These are phyloP conservation scores for Phanerodontia chrysosporium DNA, from an alignment of 768 basidiomycete genomes.

Conservation along the genomic window DNA sequence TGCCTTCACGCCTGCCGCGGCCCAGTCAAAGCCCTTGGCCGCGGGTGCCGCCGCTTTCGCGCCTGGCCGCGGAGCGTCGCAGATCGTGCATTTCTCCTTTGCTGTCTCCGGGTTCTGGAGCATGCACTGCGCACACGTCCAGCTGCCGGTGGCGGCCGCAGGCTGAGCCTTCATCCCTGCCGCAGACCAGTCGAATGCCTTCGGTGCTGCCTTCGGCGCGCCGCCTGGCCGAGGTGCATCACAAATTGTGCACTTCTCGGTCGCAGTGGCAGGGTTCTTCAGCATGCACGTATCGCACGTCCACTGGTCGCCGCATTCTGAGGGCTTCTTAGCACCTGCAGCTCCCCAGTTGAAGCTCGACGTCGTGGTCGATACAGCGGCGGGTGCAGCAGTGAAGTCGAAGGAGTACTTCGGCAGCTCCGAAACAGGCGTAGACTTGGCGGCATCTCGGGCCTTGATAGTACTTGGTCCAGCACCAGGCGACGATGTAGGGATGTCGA, in stretches of 20 bases:
- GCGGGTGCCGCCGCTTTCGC: background rate
- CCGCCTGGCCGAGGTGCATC: slow-evolving; percentile 29
- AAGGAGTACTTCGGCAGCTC: slow-evolving; percentile 47
- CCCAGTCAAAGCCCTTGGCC: slow-evolving; percentile 35
- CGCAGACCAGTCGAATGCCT: slow-evolving; percentile 43
- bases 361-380: slow-evolving; percentile 7
- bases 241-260: slow-evolving; percentile 44
- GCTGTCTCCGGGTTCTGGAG: slow-evolving; percentile 34
- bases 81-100: slow-evolving; percentile 40
- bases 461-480: slow-evolving; percentile 22
- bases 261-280: slow-evolving; percentile 31
- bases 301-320: slow-evolving; percentile 36
- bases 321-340: slow-evolving; percentile 49
- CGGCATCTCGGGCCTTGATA: slow-evolving; percentile 29
- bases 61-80: slow-evolving; percentile 31
- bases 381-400: slow-evolving; percentile 19
- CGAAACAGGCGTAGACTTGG: slow-evolving; percentile 32
- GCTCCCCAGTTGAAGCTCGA: slow-evolving; percentile 42
- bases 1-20: slow-evolving; percentile 52
- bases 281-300: slow-evolving; percentile 48
- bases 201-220: slow-evolving; percentile 11
- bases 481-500: slow-evolving; percentile 14
- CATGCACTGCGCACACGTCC: slow-evolving; percentile 54
- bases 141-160: slow-evolving; percentile 28
- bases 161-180: slow-evolving; percentile 50